Base-by-base conservation (phyloP, 1,139 yeast genomes). In the Saccharomyces hybrid region DNA sequence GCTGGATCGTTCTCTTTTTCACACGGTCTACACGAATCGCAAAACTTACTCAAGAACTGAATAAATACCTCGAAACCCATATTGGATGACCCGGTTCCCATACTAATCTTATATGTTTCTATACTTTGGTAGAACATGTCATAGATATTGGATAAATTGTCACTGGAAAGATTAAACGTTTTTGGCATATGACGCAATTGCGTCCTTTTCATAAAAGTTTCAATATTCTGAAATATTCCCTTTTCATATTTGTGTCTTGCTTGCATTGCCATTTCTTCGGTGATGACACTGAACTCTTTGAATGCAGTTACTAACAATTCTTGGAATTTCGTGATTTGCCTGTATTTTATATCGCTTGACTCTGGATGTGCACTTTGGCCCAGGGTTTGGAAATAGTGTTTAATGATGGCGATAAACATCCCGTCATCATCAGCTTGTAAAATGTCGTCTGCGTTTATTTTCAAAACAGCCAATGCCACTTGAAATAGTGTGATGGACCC, bases 401-500 rank as follows among this genome's bases (percentile, higher is more conserved):
- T 93, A 58, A 95, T 78, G 29, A 91, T 81, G 5, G 88, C 86
- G 49, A 95, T 88, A 62, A 95, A 90, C 60, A 86, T 82, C 2
- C 99, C 98, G 67, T 95, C 99, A 71, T 95, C 99, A 60, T 84
- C 88, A 8, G 91, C 84, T 56, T 80, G 77, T 50, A 95, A 71
- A 25, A 95, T 74, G 58, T 82, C 86, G 59, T 90, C 97, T 0
- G 96, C 97, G 64, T 91, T 91, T 47, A 91, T 77, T 60, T 91
- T 82, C 54, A 95, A 72, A 28, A 93, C 82, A 0, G 97, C 99
- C 59, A 95, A 73, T 0, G 97, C 96, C 11, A 93, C 95, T 70
- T 95, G 99, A 70, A 95, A 95, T 38, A 95, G 73, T 0, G 95
- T 86, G 58, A 84, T 85, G 5, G 96, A 84, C 0, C 99, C 99